phyloP scores from a whole-genome alignment of 805 yeast genomes.

The Lachancea waltii region DNA sequence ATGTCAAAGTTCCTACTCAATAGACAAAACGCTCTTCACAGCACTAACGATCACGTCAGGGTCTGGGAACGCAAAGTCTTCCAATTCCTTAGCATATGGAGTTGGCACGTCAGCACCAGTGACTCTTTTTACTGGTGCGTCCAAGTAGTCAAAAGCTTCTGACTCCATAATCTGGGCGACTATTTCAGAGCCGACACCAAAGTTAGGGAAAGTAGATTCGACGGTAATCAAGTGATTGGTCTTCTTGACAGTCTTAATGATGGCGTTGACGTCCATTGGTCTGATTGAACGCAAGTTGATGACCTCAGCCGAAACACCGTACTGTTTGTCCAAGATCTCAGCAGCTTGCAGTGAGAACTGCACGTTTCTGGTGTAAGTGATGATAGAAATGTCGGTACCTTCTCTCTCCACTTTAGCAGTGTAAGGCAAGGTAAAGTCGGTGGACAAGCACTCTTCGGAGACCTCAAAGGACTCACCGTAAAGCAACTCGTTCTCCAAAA shows the following conservation, averaged over 20 bases:
- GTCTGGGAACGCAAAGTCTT: slow-evolving; percentile 99
- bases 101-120: slow-evolving; percentile 99
- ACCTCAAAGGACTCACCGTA: slow-evolving; percentile 90
- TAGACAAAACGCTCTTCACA: slow-evolving; percentile 68
- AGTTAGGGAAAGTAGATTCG: slow-evolving; percentile 96
- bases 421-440: slow-evolving; percentile 88
- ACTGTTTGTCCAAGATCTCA: slow-evolving; percentile 70
- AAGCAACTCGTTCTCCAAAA: slow-evolving; percentile 91
- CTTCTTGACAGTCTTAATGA: slow-evolving; percentile 85
- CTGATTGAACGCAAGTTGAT: slow-evolving; percentile 93
- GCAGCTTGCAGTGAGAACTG: slow-evolving; percentile 86
- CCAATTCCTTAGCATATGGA: slow-evolving; percentile 93
- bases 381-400: slow-evolving; percentile 86
- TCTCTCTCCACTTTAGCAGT: slow-evolving; percentile 91
- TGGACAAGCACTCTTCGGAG: slow-evolving; percentile 78
- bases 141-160: slow-evolving; percentile 96
- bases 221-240: slow-evolving; percentile 94
- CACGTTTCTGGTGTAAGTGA: slow-evolving; percentile 90
- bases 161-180: slow-evolving; percentile 97
- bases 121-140: slow-evolving; percentile 97
- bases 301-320: slow-evolving; percentile 88
- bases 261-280: slow-evolving; percentile 87
- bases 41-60: slow-evolving; percentile 84
- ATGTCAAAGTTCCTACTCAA: too few species aligned
- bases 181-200: slow-evolving; percentile 98